A percentile compares a stretch with the other conserved stretches of the same genome.
Conservation (phyloP, 2,329 filamentous ascomycete species). For the Hypocrella siamensis region DNA sequence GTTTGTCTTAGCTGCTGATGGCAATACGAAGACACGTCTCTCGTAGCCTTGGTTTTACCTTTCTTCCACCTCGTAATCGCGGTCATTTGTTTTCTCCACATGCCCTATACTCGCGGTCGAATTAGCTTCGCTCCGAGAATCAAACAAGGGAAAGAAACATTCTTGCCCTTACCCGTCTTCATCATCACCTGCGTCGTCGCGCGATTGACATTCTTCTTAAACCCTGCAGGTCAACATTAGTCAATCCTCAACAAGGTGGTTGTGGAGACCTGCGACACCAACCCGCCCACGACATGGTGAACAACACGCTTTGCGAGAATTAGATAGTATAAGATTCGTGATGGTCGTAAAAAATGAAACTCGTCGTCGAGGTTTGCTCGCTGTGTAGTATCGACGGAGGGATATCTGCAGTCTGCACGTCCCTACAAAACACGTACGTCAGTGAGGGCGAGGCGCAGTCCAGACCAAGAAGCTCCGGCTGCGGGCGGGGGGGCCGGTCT, state of each 20-base stretch:
- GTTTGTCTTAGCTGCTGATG: slow-evolving; percentile 7
- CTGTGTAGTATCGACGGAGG: no score
- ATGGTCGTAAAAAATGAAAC: no score
- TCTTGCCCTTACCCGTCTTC: slow-evolving; percentile 69
- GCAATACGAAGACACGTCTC: background rate
- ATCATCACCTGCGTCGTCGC: slow-evolving; percentile 99
- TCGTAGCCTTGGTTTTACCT: slow-evolving; percentile 34
- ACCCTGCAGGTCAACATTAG: slow-evolving; percentile 14
- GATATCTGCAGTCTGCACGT: no score
- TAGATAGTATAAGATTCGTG: no score
- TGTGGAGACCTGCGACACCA: slow-evolving; percentile 7
- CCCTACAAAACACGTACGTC: slow-evolving; percentile 9
- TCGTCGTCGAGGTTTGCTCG: no score
- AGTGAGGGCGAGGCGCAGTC: slow-evolving; percentile 6
- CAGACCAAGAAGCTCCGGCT: no score
- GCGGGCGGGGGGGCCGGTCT: no score
- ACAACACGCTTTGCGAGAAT: no score
- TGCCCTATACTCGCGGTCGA: slow-evolving; percentile 42
- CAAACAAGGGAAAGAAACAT: no score
- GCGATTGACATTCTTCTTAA: slow-evolving; percentile 90
- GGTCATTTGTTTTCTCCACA: slow-evolving; percentile 96
- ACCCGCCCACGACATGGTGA: slow-evolving; percentile 61
- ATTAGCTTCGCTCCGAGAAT: background rate
- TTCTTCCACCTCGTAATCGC: slow-evolving; percentile 96
- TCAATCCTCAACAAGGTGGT: background rate